Percentiles rank a stretch among this genome's conserved stretches.
Conservation (phyloP, 2,329 filamentous ascomycete species). For the Neoscytalidium dimidiatum region DNA sequence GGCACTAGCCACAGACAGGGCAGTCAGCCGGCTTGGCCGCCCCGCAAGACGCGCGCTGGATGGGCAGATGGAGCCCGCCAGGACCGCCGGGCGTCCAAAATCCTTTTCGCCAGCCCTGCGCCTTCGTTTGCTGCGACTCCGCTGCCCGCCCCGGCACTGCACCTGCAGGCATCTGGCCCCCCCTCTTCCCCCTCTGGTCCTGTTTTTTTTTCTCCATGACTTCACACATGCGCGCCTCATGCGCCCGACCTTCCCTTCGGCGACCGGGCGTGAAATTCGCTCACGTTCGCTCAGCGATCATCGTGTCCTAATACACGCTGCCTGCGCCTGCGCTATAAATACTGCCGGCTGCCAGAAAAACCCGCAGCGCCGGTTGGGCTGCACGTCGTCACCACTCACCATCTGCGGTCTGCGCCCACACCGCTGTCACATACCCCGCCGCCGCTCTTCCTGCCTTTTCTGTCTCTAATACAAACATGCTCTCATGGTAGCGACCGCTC, state of each 20-base stretch:
- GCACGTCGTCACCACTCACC: conserved; percentile 13
- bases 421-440: conserved; percentile 4
- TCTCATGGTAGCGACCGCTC: conserved; percentile 32
- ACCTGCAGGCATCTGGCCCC: neutral
- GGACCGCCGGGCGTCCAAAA: conserved; percentile 14
- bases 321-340: conserved; percentile 7
- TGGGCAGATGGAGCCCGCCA: conserved; percentile 2
- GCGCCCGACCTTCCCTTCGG: neutral
- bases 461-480: conserved; percentile 29
- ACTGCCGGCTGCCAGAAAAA: conserved; percentile 6
- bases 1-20: neutral
- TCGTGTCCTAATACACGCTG: neutral
- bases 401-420: neutral
- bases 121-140: conserved; percentile 11
- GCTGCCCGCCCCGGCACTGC: conserved; percentile 1
- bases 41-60: conserved; percentile 4
- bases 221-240: neutral
- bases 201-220: neutral
- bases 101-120: conserved; percentile 12
- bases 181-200: neutral
- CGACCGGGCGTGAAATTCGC: conserved; percentile 2
- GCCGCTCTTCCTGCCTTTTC: neutral
- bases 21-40: neutral
- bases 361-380: conserved; percentile 11
- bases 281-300: neutral